These are phyloP conservation scores for Rhododendron kiyosumense DNA, from an alignment of 148 eudicot species.

Conservation along the genomic window DNA sequence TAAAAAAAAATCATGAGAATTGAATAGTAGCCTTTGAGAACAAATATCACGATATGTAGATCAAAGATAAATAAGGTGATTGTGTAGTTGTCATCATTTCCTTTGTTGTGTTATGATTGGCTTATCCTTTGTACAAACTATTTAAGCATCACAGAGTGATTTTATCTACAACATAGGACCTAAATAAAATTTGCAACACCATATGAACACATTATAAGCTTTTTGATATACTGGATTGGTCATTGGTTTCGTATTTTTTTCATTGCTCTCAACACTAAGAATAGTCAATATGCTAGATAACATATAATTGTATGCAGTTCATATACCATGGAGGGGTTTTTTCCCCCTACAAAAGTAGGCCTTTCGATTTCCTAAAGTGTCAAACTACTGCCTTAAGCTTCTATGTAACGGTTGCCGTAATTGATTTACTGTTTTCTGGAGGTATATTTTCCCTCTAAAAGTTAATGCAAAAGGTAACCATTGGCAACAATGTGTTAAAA, in stretches of 20 bases:
- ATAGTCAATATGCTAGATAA: background rate
- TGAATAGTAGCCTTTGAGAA: background rate
- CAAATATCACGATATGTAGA: background rate
- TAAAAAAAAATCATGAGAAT: background rate
- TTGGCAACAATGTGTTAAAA: too few relatives aligned
- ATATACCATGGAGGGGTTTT: background rate
- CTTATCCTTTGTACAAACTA: background rate
- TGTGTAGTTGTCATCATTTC: background rate
- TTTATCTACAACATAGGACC: background rate
- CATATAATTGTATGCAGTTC: background rate
- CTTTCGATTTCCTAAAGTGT: too few relatives aligned
- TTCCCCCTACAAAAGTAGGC: background rate
- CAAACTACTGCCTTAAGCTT: too few relatives aligned
- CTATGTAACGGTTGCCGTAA: too few relatives aligned
- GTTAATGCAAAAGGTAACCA: too few relatives aligned
- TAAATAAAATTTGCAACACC: background rate
- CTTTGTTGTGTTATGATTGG: background rate
- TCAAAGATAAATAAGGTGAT: too few relatives aligned
- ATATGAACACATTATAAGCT: background rate
- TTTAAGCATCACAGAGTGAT: background rate
- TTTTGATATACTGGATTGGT: background rate
- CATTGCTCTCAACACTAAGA: background rate
- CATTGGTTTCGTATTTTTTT: too few relatives aligned
- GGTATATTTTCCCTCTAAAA: too few relatives aligned
- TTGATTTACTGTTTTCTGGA: too few relatives aligned